A percentile compares a stretch with the other conserved stretches of the same genome.
These are phyloP conservation scores for Coix lacrymajobi DNA, from an alignment of 176 grass and related monocot genomes.

Conservation along the genomic window DNA sequence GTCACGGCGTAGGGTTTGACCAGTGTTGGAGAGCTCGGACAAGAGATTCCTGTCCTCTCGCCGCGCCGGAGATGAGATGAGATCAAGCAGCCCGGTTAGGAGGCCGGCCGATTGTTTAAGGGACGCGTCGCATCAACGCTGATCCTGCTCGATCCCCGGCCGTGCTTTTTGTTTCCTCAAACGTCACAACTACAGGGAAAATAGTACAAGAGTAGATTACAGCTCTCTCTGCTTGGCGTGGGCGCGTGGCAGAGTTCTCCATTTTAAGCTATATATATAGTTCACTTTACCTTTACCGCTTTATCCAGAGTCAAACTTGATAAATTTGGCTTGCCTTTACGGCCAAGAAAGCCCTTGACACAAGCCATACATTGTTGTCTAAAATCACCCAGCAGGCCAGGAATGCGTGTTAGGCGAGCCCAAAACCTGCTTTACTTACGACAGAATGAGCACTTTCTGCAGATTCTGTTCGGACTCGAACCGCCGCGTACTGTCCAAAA, in stretches of 20 bases:
- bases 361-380: neutral
- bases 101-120: conserved; percentile 39
- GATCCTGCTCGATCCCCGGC: neutral
- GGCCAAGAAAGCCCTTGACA: neutral
- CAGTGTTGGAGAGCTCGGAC: neutral
- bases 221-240: neutral
- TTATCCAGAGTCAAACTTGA: neutral
- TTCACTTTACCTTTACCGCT: too few species aligned
- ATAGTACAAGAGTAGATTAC: neutral
- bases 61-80: neutral
- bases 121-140: neutral
- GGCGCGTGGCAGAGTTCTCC: neutral
- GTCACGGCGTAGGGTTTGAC: conserved; percentile 15
- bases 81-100: neutral
- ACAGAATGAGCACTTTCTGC: neutral
- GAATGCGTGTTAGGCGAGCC: neutral
- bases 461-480: neutral
- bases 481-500: neutral
- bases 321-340: neutral
- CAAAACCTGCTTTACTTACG: neutral
- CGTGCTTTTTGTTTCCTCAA: neutral
- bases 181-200: neutral
- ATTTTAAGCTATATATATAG: too few species aligned
- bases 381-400: neutral
- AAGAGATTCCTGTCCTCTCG: neutral